Evolutionary conservation across 2,329 filamentous ascomycete genomes (phyloP).

Genomic region (Fusarium sp.): DNA sequence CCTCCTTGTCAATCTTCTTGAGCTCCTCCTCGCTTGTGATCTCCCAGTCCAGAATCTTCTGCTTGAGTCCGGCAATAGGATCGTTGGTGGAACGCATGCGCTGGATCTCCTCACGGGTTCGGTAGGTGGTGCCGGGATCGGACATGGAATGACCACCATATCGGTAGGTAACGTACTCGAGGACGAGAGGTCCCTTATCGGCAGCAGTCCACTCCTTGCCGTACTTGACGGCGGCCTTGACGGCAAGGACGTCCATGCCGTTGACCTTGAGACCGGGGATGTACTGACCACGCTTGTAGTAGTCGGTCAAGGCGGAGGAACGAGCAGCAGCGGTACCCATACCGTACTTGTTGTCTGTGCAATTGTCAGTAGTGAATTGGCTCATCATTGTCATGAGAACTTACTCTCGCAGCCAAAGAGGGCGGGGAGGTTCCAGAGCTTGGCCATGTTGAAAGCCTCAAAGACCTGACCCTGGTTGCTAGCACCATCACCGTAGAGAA

Average conservation of each 20-base stretch:
- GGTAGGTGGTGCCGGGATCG: slow-evolving; percentile 98
- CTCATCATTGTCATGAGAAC: slow-evolving; percentile 52
- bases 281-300: slow-evolving; percentile 99
- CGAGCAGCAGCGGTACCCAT: slow-evolving; percentile 98
- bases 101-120: slow-evolving; percentile 98
- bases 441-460: slow-evolving; percentile 99
- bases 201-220: slow-evolving; percentile 86
- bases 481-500: slow-evolving; percentile 97
- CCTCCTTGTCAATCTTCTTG: slow-evolving; percentile 95
- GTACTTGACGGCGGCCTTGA: slow-evolving; percentile 95
- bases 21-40: slow-evolving; percentile 94
- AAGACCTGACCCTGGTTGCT: slow-evolving; percentile 99
- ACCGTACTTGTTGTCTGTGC: slow-evolving; percentile 97
- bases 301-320: slow-evolving; percentile 95
- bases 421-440: slow-evolving; percentile 96
- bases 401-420: slow-evolving; percentile 98
- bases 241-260: slow-evolving; percentile 98
- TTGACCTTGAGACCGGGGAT: slow-evolving; percentile 99
- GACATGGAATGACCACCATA: slow-evolving; percentile 99
- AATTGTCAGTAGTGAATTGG: slow-evolving; percentile 16
- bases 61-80: slow-evolving; percentile 96
- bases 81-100: slow-evolving; percentile 99
- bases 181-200: slow-evolving; percentile 92
- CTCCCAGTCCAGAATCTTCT: slow-evolving; percentile 96
- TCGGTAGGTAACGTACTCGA: slow-evolving; percentile 99